A percentile compares a stretch with the other conserved stretches of the same genome.
These are phyloP conservation scores for Crotalaria pallida DNA, from an alignment of 306 rosid genomes.

Conservation along the genomic window DNA sequence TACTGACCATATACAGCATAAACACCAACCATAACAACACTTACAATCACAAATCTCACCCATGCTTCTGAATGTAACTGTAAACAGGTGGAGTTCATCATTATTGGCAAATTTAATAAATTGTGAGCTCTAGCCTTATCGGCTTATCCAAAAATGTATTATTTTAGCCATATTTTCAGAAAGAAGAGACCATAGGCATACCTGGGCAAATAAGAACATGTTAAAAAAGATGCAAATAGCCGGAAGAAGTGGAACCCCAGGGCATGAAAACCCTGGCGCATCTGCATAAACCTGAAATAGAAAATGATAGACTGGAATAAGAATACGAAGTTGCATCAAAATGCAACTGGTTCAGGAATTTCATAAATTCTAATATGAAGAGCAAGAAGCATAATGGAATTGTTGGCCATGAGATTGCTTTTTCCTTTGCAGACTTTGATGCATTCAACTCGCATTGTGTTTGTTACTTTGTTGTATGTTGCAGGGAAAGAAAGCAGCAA, in stretches of 20 bases:
- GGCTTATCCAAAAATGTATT: background rate
- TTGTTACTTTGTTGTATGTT: background rate
- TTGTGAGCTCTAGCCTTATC: background rate
- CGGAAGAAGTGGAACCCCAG: conserved; percentile 82
- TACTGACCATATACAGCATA: conserved; percentile 88
- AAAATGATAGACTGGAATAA: conserved; percentile 14
- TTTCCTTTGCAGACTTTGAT: conserved; percentile 11
- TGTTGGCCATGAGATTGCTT: conserved; percentile 10
- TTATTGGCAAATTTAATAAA: conserved; percentile 10
- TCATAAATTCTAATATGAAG: conserved; percentile 4
- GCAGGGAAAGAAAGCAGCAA: conserved; percentile 20
- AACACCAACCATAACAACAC: conserved; percentile 47
- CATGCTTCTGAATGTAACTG: conserved; percentile 93
- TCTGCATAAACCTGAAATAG: conserved; percentile 57
- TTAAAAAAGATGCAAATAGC: conserved; percentile 79
- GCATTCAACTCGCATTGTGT: conserved; percentile 5
- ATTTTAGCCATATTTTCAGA: background rate
- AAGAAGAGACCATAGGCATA: conserved; percentile 17
- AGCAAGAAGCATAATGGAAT: background rate
- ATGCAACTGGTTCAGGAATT: background rate
- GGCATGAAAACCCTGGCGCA: conserved; percentile 84
- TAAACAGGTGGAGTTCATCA: conserved; percentile 16
- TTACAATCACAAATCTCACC: conserved; percentile 78
- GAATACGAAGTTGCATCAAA: conserved; percentile 12
- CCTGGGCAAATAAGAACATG: conserved; percentile 94